Evolutionary conservation across 2,329 filamentous ascomycete species (phyloP), one percentile per base, ranked within the genome.

Genomic region (Exserohilum turcica): DNA sequence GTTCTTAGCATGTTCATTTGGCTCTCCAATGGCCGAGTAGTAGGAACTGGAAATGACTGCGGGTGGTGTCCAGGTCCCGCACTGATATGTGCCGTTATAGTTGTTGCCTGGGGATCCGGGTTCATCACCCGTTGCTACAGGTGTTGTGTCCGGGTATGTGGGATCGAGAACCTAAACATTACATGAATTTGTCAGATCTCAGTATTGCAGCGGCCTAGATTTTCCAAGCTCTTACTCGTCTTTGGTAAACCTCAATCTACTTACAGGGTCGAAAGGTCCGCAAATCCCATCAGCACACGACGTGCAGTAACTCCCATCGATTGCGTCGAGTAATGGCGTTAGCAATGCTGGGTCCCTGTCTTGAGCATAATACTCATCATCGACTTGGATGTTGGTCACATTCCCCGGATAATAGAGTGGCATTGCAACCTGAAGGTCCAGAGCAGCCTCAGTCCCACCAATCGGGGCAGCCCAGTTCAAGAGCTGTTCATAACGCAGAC

Each of bases 251-350:
- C 7, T 18, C 13, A 13, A 9, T 42, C 6, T 28, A 42, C 24
- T 42, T 42, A 42, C 38, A 42, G 38, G 7, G n/a, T 29, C 38
- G 15, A 29, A 42, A 42, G 38, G 38, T 42, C 38, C 24, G 16
- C 38, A 42, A 16, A 42, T 29, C 6, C 24, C 38, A 18, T 42
- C 16, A 6, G 38, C 24, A 13, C 38, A 42, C 2, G n/a, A 42
- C 16, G n/a, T 29, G 24, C 38, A 42, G 29, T 18, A 29, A 18
- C 38, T 42, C 29, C 38, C 24, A 42, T 42, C 38, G 4, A 42
- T 42, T 29, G 24, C 38, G 13, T 42, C 38, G 7, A 29, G 38
- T 24, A 42, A 3, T 29, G 21, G 13, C n/a, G 38, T 42, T 13
- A 42, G n/a, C 24, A 42, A 12, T 40, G 38, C 21, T 2, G n/a